Conservation (phyloP, 2,329 filamentous ascomycete genomes). For the Emergomyces pasteurianus region DNA sequence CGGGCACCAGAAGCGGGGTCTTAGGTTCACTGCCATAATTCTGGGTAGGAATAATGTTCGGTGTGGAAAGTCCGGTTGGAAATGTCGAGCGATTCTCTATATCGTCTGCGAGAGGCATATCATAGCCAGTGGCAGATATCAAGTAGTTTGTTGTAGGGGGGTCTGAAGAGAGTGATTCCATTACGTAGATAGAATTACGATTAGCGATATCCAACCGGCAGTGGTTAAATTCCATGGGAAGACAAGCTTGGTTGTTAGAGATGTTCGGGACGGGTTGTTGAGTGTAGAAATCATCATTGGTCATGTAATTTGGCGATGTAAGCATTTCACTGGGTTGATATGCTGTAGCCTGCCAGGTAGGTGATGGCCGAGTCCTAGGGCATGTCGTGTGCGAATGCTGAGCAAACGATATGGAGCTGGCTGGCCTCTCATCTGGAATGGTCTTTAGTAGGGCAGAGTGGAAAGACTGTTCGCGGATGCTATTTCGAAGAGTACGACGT, state of each 20-base stretch:
- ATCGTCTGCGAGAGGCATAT: neutral
- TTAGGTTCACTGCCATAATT: slow-evolving; percentile 19
- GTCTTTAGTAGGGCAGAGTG: neutral
- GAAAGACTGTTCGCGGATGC: neutral
- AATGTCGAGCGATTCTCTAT: neutral
- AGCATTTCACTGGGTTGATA: neutral
- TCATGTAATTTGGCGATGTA: neutral
- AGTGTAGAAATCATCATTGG: neutral
- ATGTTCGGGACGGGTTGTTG: neutral
- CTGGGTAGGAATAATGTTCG: slow-evolving; percentile 28
- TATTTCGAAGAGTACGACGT: neutral
- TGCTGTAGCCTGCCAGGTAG: neutral
- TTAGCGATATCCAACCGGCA: neutral
- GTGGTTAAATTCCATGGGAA: neutral
- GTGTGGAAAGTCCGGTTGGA: slow-evolving; percentile 24
- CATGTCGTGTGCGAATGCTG: neutral
- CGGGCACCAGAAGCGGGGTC: slow-evolving; percentile 29
- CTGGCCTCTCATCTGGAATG: neutral
- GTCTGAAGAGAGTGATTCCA: neutral
- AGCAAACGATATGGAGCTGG: neutral
- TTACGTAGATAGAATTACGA: neutral
- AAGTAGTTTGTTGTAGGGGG: neutral
- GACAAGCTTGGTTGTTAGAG: neutral
- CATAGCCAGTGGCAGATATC: neutral
- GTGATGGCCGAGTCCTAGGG: neutral